Percentiles rank a stretch among this genome's conserved stretches.
phyloP scores from a whole-genome alignment of 805 yeast species.

The Starmerella potacharoeniae region DNA sequence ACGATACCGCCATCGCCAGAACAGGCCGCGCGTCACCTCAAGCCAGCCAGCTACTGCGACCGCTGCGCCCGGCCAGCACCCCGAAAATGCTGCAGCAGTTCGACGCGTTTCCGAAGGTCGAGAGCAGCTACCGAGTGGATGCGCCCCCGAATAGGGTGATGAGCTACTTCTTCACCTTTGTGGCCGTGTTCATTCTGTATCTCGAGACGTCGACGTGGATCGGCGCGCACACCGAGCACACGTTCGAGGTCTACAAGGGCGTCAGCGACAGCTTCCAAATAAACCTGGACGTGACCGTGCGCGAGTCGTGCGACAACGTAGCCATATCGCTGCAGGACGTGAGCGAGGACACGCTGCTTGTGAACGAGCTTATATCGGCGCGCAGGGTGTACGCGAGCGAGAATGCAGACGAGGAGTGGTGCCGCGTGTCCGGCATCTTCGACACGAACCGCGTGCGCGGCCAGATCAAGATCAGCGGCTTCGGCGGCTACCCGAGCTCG shows the following conservation, averaged over 20 bases:
- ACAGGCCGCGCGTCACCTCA: neutral
- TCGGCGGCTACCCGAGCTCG: neutral
- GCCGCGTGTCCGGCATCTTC: constrained; percentile 71
- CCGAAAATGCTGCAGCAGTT: constrained; percentile 38
- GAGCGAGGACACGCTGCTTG: constrained; percentile 67
- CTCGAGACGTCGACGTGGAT: constrained; percentile 73
- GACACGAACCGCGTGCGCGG: constrained; percentile 83
- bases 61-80: too few species aligned
- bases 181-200: constrained; percentile 58
- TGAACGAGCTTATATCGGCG: constrained; percentile 60
- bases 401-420: constrained; percentile 35
- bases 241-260: constrained; percentile 59
- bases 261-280: constrained; percentile 50
- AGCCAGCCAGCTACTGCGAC: neutral
- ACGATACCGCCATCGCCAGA: neutral
- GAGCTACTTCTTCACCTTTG: neutral
- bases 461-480: constrained; percentile 53
- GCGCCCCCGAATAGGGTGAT: constrained; percentile 34
- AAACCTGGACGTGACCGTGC: constrained; percentile 69
- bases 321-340: constrained; percentile 67
- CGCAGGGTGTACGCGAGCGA: neutral
- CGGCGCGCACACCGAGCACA: constrained; percentile 71
- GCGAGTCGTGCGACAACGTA: constrained; percentile 69
- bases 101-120: constrained; percentile 68
- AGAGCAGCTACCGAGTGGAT: constrained; percentile 57